Evolutionary conservation across 2,329 filamentous ascomycete genomes (phyloP), one percentile per base, ranked within the genome.

Genomic region (Zelopaecilomyces penicillatus): DNA sequence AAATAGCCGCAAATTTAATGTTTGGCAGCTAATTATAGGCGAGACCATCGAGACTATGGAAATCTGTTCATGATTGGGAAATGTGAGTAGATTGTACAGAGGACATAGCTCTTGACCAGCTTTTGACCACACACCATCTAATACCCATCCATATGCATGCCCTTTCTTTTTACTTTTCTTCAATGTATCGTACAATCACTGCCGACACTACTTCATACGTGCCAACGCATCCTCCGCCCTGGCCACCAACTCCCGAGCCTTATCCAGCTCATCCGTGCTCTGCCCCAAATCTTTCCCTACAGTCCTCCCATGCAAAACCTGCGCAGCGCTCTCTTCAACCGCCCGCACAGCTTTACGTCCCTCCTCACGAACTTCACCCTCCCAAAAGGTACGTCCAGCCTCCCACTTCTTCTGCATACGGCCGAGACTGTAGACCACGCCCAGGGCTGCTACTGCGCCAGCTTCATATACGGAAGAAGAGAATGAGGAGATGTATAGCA

Each of bases 281-380:
- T 55, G 53, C 5, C 49, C 51, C 10, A 49, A 52, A 1, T 47
- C 45, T 35, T 59, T 57, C 19, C 52, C 51, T 4, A 55, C 51
- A 19, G 51, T 50, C 26, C 49, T 47, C 4, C 56, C 56, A 11
- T 65, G 65, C 11, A 83, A 57, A 19, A 73, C 68, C 7, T 69
- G 61, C 0, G 62, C 68, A 28, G 82, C 65, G 39, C 70, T 75
- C 37, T 68, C 63, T 58, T 83, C 80, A 2, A 74, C 71, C 4
- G 66, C 73, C 44, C 75, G 65, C 5, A 83, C 70, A 5, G 78
- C 76, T 60, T 81, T 82, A 52, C 80, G 73, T 1, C 80, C 80
- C 47, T 83, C 79, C 50, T 83, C 80, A 34, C 78, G 70, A n/a
- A 83, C 78, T 52, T 83, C 79, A 1, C 73, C 76, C 57, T 83